Evolutionary conservation across 2,329 filamentous ascomycete genomes (phyloP).

Genomic region (Blastomyces percursus): DNA sequence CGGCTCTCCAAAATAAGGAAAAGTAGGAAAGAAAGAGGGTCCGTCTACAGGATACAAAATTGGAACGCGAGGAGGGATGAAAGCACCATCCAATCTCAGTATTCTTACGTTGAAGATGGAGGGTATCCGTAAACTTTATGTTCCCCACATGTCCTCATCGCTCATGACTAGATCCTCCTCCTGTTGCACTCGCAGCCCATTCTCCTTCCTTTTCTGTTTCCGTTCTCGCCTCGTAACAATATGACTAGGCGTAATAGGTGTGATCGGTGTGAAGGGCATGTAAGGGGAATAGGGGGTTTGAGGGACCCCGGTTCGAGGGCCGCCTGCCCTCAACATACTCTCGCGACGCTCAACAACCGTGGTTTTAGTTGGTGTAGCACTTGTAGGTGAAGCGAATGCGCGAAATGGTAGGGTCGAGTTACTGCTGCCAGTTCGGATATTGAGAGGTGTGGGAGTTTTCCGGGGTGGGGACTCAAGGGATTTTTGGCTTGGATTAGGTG

Average conservation of each 20-base stretch:
- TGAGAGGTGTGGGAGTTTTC: constrained; percentile 23
- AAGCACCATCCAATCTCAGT: background rate
- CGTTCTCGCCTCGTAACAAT: constrained; percentile 36
- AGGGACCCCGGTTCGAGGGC: constrained; percentile 37
- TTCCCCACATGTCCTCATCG: constrained; percentile 39
- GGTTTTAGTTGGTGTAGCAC: constrained; percentile 39
- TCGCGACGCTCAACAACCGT: constrained; percentile 38
- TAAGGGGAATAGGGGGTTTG: constrained; percentile 41
- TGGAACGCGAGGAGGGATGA: background rate
- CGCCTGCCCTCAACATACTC: constrained; percentile 22
- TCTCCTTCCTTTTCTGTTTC: constrained; percentile 32
- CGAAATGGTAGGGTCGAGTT: constrained; percentile 35
- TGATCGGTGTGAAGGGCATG: constrained; percentile 41
- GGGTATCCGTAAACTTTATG: constrained; percentile 6
- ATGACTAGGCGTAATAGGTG: constrained; percentile 38
- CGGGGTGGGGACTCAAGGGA: constrained; percentile 21
- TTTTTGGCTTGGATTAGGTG: constrained; percentile 37
- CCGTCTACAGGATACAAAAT: background rate
- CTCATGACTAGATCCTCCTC: constrained; percentile 39
- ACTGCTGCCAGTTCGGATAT: constrained; percentile 21
- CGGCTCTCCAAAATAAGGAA: background rate
- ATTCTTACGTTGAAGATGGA: background rate
- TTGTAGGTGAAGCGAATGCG: constrained; percentile 32
- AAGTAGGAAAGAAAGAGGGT: background rate
- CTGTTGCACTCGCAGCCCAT: constrained; percentile 34